Percentiles rank a stretch among this genome's conserved stretches.
phyloP scores from a whole-genome alignment of 106 monocot species.

The Dioscorea zingiberensis region DNA sequence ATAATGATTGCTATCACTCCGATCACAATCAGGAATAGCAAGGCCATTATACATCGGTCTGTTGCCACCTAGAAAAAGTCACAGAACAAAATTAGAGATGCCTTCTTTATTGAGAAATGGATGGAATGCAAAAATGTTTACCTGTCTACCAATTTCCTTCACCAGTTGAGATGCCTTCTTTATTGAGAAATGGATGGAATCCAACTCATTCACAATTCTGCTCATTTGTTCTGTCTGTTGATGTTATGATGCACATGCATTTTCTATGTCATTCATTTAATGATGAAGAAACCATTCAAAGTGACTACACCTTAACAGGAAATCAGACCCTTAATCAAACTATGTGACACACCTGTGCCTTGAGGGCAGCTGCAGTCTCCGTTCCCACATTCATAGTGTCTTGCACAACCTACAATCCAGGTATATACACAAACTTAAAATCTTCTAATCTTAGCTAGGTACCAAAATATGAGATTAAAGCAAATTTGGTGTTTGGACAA shows the following conservation, averaged over 20 bases:
- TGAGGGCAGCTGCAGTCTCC: slow-evolving; percentile 83
- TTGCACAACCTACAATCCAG: slow-evolving; percentile 52
- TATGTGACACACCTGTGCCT: slow-evolving; percentile 58
- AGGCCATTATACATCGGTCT: slow-evolving; percentile 83
- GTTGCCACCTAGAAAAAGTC: slow-evolving; percentile 59
- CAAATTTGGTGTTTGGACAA: no score
- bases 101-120: background rate
- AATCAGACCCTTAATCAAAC: background rate
- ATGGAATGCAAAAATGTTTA: slow-evolving; percentile 6
- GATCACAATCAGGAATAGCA: slow-evolving; percentile 75
- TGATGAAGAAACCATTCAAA: background rate
- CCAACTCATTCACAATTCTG: slow-evolving; percentile 88
- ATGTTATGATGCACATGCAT: background rate
- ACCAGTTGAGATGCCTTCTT: slow-evolving; percentile 89
- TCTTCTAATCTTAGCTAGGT: no score
- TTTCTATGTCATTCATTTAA: background rate
- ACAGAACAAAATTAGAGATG: background rate
- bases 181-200: slow-evolving; percentile 89
- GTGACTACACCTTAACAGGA: background rate
- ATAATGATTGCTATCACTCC: slow-evolving; percentile 76
- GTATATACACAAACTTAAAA: no score
- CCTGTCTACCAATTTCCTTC: slow-evolving; percentile 89
- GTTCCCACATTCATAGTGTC: slow-evolving; percentile 82
- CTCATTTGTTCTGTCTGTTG: slow-evolving; percentile 96
- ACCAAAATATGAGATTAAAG: no score